Conservation (phyloP, 805 yeast species). For the Naumovozyma dairenensis region DNA sequence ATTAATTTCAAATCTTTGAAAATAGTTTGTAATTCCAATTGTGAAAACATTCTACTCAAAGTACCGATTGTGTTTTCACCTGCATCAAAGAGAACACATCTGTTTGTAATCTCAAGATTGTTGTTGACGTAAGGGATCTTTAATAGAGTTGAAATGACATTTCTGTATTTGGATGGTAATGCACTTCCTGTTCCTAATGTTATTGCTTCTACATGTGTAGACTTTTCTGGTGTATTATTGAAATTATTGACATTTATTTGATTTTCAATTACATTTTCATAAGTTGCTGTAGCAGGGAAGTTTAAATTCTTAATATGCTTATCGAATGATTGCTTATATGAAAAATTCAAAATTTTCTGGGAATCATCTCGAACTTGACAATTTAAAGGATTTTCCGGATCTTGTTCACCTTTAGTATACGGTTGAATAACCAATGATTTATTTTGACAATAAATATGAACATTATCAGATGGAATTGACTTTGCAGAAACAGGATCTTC, state of each 20-base stretch:
- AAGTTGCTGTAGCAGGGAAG: conserved; percentile 15
- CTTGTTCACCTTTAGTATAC: conserved; percentile 11
- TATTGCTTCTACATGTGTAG: conserved; percentile 52
- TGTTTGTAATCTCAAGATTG: conserved; percentile 30
- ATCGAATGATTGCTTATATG: conserved; percentile 24
- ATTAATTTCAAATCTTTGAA: conserved; percentile 55
- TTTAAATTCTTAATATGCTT: conserved; percentile 21
- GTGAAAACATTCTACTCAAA: conserved; percentile 51
- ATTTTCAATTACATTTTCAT: conserved; percentile 19
- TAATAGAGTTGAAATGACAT: conserved; percentile 72
- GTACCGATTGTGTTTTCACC: conserved; percentile 88
- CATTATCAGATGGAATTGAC: conserved; percentile 10
- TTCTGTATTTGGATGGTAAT: conserved; percentile 71
- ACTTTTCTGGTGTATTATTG: conserved; percentile 28
- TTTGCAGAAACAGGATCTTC: conserved; percentile 12
- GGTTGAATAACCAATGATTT: conserved; percentile 17
- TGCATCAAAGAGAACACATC: conserved; percentile 69
- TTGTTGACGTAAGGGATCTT: conserved; percentile 45
- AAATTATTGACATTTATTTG: conserved; percentile 26
- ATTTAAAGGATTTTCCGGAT: conserved; percentile 4
- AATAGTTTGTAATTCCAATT: conserved; percentile 33
- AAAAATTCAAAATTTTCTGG: conserved; percentile 1
- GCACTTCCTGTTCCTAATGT: conserved; percentile 94
- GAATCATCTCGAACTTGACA: not conserved
- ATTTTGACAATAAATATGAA: conserved; percentile 18